These are phyloP conservation scores for Wallacemonas rigidus DNA, from an alignment of 208 protist genomes.

Conservation along the genomic window DNA sequence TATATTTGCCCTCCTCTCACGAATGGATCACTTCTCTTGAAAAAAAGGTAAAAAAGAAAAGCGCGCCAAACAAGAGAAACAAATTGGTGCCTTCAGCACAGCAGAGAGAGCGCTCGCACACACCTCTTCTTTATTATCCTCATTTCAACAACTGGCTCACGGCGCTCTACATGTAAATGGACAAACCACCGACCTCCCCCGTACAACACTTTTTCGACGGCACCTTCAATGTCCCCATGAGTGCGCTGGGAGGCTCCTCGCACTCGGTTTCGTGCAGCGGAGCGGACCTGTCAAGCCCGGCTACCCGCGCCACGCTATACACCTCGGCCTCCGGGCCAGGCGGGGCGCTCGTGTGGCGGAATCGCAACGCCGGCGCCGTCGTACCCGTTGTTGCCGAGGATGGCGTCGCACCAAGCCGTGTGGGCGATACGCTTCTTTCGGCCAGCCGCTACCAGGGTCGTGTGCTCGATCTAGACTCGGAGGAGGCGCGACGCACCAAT, in stretches of 20 bases:
- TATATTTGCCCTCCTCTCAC: no score
- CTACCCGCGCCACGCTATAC: no score
- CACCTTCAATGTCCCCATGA: not conserved
- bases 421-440: not conserved
- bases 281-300: no score
- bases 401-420: not conserved
- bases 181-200: not conserved
- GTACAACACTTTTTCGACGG: not conserved
- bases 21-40: no score
- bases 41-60: no score
- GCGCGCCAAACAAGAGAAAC: no score
- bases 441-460: slow-evolving; percentile 4
- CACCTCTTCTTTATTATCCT: no score
- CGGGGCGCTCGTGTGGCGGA: not conserved
- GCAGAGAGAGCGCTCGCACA: no score
- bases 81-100: no score
- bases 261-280: not conserved
- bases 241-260: not conserved
- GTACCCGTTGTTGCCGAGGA: slow-evolving; percentile 5
- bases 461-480: slow-evolving; percentile 4
- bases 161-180: no score
- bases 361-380: slow-evolving; percentile 1
- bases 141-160: no score
- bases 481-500: slow-evolving; percentile 6
- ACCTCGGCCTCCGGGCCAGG: not conserved